phyloP scores from a whole-genome alignment of 2,329 filamentous ascomycete genomes.

The Trichophyton mentagrophytes region DNA sequence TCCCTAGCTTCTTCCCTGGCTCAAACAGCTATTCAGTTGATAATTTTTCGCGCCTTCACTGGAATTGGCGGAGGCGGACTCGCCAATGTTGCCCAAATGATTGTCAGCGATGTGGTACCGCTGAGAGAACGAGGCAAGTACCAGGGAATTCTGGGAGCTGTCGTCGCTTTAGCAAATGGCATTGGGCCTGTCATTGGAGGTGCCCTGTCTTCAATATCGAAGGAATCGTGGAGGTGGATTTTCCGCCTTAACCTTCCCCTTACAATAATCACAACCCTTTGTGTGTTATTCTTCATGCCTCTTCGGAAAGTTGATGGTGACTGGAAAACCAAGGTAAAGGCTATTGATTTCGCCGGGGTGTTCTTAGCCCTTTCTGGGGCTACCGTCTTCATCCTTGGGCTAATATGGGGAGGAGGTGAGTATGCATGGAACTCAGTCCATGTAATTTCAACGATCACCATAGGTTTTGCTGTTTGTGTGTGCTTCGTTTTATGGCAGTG shows the following conservation, averaged over 20 bases:
- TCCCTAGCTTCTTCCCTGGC: conserved; percentile 49
- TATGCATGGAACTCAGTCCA: conserved; percentile 45
- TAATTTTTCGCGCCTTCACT: conserved; percentile 47
- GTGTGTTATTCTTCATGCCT: conserved; percentile 45
- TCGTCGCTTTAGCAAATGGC: conserved; percentile 43
- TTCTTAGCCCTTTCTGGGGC: conserved; percentile 34
- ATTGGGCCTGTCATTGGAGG: conserved; percentile 45
- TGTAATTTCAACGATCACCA: conserved; percentile 42
- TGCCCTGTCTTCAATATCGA: conserved; percentile 35
- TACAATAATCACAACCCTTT: conserved; percentile 35
- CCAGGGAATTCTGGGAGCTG: conserved; percentile 43
- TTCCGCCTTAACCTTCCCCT: conserved; percentile 44
- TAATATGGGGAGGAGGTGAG: conserved; percentile 49
- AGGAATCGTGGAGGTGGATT: conserved; percentile 34
- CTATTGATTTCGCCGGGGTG: conserved; percentile 41
- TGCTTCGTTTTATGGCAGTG: conserved; percentile 25
- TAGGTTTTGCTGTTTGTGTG: conserved; percentile 31
- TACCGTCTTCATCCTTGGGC: conserved; percentile 36
- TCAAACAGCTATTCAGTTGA: conserved; percentile 43
- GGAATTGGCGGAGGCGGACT: conserved; percentile 51
- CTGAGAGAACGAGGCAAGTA: conserved; percentile 47
- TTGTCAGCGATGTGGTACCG: conserved; percentile 48
- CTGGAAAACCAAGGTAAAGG: conserved; percentile 40
- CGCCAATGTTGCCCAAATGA: conserved; percentile 46
- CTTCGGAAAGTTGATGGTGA: conserved; percentile 42